phyloP scores from a whole-genome alignment of 202 grass and related monocot species.

The Schoenoplectus triqueter region DNA sequence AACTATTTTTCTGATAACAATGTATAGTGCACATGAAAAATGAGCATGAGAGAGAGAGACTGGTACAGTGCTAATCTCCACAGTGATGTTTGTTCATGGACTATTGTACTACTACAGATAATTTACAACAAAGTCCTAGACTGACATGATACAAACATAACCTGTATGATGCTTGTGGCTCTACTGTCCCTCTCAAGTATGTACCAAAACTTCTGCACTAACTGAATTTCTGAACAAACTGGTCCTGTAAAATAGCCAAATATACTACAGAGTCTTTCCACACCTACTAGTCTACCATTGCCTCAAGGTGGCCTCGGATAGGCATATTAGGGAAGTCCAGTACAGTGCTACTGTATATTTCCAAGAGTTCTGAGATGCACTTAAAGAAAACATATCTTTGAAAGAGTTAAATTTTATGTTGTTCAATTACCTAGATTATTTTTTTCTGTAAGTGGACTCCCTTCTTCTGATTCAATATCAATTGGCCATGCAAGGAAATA shows the following conservation, averaged over 20 bases:
- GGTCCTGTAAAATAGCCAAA: neutral
- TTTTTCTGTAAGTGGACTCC: conserved; percentile 23
- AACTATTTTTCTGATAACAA: neutral
- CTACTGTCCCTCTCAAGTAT: neutral
- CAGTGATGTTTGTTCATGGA: neutral
- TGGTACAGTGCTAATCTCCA: neutral
- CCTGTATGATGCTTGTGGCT: neutral
- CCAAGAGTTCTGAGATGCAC: neutral
- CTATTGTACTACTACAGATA: neutral
- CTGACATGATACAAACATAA: conserved; percentile 19
- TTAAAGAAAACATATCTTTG: neutral
- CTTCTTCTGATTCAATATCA: conserved; percentile 13
- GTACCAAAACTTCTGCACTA: neutral
- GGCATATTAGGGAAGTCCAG: neutral
- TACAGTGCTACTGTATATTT: neutral
- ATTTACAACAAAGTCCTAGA: conserved; percentile 3
- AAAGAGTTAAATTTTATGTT: neutral
- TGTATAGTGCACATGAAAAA: neutral
- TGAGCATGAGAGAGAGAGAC: neutral
- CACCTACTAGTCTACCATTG: neutral
- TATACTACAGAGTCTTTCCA: neutral
- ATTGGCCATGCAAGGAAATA: neutral
- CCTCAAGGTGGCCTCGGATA: neutral
- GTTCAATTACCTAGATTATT: conserved; percentile 32
- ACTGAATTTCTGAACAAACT: neutral